These are phyloP conservation scores for Acephala macrosclerotiorum DNA, from an alignment of 2,329 filamentous ascomycete species.

Conservation along the genomic window DNA sequence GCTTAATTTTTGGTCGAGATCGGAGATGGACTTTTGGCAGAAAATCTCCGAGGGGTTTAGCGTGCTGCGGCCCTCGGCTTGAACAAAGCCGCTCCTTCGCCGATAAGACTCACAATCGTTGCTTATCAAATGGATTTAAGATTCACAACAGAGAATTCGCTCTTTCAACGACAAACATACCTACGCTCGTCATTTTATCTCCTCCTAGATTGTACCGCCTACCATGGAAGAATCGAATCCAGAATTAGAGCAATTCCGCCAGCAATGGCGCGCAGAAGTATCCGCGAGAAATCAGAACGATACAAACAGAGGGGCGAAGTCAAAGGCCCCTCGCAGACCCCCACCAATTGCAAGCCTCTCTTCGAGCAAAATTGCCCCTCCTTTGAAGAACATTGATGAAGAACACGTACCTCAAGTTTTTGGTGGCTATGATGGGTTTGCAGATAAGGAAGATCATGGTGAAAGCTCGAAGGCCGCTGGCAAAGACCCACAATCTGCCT, in stretches of 20 bases:
- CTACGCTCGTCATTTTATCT: not conserved
- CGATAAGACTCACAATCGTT: conserved; percentile 21
- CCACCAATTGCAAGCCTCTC: conserved; percentile 29
- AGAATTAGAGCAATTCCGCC: conserved; percentile 86
- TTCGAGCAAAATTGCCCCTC: conserved; percentile 21
- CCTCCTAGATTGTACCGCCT: conserved; percentile 22
- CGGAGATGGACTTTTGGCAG: conserved; percentile 20
- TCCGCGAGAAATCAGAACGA: conserved; percentile 38
- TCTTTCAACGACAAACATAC: conserved; percentile 9
- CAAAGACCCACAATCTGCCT: conserved; percentile 72
- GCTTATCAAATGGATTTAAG: conserved; percentile 16
- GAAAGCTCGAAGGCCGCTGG: conserved; percentile 26
- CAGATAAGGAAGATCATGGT: conserved; percentile 5
- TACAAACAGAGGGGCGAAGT: conserved; percentile 28
- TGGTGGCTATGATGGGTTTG: conserved; percentile 24
- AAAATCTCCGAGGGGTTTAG: conserved; percentile 13
- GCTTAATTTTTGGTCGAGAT: conserved; percentile 20
- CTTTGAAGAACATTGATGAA: conserved; percentile 32
- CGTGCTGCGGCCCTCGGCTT: conserved; percentile 14
- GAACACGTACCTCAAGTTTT: conserved; percentile 21
- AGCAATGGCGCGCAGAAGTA: conserved; percentile 81
- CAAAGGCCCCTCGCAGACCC: conserved; percentile 32
- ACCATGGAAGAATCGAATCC: conserved; percentile 57
- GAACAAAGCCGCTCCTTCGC: conserved; percentile 21
- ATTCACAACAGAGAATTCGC: conserved; percentile 15